These are phyloP conservation scores for Tubosaeta sp. DNA, from an alignment of 768 basidiomycete species.

Conservation along the genomic window DNA sequence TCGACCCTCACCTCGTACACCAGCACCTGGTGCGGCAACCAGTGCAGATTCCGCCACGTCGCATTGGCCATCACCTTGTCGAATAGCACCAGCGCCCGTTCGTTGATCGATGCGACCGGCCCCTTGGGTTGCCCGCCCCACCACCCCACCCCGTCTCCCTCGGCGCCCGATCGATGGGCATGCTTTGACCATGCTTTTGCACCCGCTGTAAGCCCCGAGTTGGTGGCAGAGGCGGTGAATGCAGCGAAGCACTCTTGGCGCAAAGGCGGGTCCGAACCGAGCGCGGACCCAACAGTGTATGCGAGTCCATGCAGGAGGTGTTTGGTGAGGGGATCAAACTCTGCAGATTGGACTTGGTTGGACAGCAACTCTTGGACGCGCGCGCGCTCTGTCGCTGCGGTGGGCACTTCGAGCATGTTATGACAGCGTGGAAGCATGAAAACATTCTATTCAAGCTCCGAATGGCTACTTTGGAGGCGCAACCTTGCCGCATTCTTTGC, in stretches of 20 bases:
- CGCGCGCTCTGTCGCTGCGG: slow-evolving; percentile 35
- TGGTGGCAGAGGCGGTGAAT: slow-evolving; percentile 45
- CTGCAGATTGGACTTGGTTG: slow-evolving; percentile 3
- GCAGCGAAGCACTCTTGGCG: slow-evolving; percentile 47
- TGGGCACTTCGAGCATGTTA: slow-evolving; percentile 43
- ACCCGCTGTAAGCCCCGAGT: slow-evolving; percentile 50
- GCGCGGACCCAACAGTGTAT: slow-evolving; percentile 56
- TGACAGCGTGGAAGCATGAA: slow-evolving; percentile 41
- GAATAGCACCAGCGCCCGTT: slow-evolving; percentile 46
- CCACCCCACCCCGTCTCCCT: slow-evolving; percentile 38
- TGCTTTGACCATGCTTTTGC: slow-evolving; percentile 68
- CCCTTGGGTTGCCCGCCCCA: slow-evolving; percentile 55
- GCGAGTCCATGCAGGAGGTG: slow-evolving; percentile 53
- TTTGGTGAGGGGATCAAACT: slow-evolving; percentile 34
- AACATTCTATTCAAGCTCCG: slow-evolving; percentile 20
- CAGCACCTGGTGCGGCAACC: slow-evolving; percentile 57
- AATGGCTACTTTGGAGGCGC: slow-evolving; percentile 50
- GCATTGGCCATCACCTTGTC: slow-evolving; percentile 48
- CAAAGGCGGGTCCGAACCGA: slow-evolving; percentile 48
- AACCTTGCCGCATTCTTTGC: slow-evolving; percentile 62
- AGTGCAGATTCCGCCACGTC: slow-evolving; percentile 63
- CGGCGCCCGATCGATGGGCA: slow-evolving; percentile 44
- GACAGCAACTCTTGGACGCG: slow-evolving; percentile 25
- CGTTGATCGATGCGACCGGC: slow-evolving; percentile 49
- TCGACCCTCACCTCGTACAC: slow-evolving; percentile 58